These are phyloP conservation scores for Ceratobasidium sp. DNA, from an alignment of 1,284 basidiomycete genomes.

Conservation along the genomic window DNA sequence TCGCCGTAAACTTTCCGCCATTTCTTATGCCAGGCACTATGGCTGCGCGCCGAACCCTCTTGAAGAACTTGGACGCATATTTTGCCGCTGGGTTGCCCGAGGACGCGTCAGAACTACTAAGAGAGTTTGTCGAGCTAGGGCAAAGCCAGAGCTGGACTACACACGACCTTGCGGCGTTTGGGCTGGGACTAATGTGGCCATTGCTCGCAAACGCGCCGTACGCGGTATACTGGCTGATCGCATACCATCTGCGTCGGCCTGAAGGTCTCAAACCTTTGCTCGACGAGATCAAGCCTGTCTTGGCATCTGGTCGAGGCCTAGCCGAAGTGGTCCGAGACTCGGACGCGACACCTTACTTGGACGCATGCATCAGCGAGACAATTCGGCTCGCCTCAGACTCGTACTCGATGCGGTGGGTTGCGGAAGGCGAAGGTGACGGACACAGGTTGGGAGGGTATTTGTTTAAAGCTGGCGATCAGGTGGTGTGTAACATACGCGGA, in stretches of 20 bases:
- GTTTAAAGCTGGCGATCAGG: slow-evolving; percentile 50
- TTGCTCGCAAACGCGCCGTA: slow-evolving; percentile 54
- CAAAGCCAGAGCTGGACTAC: slow-evolving; percentile 49
- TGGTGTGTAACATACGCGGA: slow-evolving; percentile 51
- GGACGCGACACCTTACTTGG: slow-evolving; percentile 30
- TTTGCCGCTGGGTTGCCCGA: slow-evolving; percentile 49
- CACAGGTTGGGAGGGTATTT: slow-evolving; percentile 41
- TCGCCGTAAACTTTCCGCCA: slow-evolving; percentile 51
- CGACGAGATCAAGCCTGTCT: slow-evolving; percentile 51
- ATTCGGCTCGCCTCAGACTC: slow-evolving; percentile 44
- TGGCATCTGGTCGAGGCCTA: slow-evolving; percentile 25
- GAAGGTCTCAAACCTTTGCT: slow-evolving; percentile 50
- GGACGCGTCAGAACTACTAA: slow-evolving; percentile 24
- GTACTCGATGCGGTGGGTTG: slow-evolving; percentile 46
- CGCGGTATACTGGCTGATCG: slow-evolving; percentile 52
- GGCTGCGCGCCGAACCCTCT: slow-evolving; percentile 48
- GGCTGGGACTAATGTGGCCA: slow-evolving; percentile 52
- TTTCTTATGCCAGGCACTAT: slow-evolving; percentile 44
- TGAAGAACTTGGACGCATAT: slow-evolving; percentile 50
- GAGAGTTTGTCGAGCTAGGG: slow-evolving; percentile 50
- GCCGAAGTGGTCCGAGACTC: slow-evolving; percentile 25
- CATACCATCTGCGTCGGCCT: slow-evolving; percentile 52
- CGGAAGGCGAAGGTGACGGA: slow-evolving; percentile 32
- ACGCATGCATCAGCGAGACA: slow-evolving; percentile 43
- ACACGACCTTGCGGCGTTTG: slow-evolving; percentile 49